Percentiles rank a stretch among this genome's conserved stretches.
Conservation (phyloP, 106 monocot species). For the Xerophyta viscosa region DNA sequence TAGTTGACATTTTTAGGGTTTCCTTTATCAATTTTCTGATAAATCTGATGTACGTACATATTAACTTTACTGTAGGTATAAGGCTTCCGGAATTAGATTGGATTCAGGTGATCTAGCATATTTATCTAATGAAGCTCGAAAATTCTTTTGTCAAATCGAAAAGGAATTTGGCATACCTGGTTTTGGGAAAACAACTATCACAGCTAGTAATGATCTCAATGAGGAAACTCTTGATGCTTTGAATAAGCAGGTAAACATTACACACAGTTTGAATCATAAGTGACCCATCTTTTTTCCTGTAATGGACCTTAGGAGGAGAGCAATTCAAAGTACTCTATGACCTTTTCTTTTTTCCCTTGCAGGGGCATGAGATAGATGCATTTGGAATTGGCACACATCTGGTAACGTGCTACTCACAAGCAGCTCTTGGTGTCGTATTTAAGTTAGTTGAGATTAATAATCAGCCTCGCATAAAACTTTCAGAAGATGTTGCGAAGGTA, state of each 20-base stretch:
- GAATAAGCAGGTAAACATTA: constrained; percentile 81
- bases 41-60: too few relatives aligned
- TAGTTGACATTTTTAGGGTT: too few relatives aligned
- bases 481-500: constrained; percentile 97
- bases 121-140: constrained; percentile 73
- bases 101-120: constrained; percentile 99
- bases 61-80: constrained; percentile 53
- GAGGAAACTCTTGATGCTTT: constrained; percentile 98
- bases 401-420: constrained; percentile 93
- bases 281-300: too few relatives aligned
- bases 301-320: too few relatives aligned
- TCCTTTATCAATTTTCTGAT: too few relatives aligned
- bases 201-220: constrained; percentile 97
- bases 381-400: constrained; percentile 97
- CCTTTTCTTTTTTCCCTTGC: constrained; percentile 9
- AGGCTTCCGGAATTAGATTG: constrained; percentile 87
- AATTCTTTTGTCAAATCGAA: constrained; percentile 73
- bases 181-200: constrained; percentile 70
- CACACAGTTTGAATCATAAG: neutral
- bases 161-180: constrained; percentile 58
- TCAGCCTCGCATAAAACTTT: constrained; percentile 95
- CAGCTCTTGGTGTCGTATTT: constrained; percentile 97
- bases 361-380: constrained; percentile 96
- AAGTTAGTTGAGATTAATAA: constrained; percentile 96
- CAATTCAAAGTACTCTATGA: neutral